Evolutionary conservation across 495 filamentous ascomycete species (phyloP), one percentile per base, ranked within the genome.

Genomic region (Cercophora samala): DNA sequence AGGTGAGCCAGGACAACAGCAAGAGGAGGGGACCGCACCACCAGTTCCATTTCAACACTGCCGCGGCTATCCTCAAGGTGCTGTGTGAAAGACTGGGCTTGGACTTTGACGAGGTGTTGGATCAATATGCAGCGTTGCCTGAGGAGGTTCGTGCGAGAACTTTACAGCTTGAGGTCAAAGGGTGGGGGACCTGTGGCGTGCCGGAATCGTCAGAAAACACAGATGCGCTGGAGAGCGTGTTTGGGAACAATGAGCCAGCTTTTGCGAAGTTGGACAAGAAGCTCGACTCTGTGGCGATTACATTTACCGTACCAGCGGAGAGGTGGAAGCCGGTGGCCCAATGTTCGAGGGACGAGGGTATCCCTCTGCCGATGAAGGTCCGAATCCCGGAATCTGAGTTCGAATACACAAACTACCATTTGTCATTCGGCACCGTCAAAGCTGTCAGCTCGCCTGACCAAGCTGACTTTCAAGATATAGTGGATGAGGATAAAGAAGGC

Each of bases 361-460:
- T 56, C 58, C 63, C 59, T 66, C 22, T 74, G 72, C 58, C 29
- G 63, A 8, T 81, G 70, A 51, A 37, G 56, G 3, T 46, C 2
- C 5, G 3, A 17, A 46, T 46, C 15, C 15, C 15, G 37, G 37
- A 17, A 46, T 2, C 37, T 9, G 37, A 18, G 9, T 1, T 46
- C 37, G 37, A 67, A 70, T 58, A 64, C 77, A 5, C 78, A 81
- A n/a, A 18, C 80, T 18, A 46, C 37, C 37, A 46, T 9, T 13
- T 46, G 1, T 55, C 63, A 0, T 81, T 82, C 63, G 80, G 79
- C 32, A 65, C 25, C 0, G 3, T 78, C 22, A 73, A n/a, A 4
- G 62, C 68, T 1, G 52, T 60, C 3, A 75, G 76, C 2, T 62
- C 69, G 15, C 68, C 64, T 23, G 61, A 72, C 51, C 23, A 65